These are phyloP conservation scores for Cronartium quercuum DNA, from an alignment of 1,284 basidiomycete genomes.

Conservation along the genomic window DNA sequence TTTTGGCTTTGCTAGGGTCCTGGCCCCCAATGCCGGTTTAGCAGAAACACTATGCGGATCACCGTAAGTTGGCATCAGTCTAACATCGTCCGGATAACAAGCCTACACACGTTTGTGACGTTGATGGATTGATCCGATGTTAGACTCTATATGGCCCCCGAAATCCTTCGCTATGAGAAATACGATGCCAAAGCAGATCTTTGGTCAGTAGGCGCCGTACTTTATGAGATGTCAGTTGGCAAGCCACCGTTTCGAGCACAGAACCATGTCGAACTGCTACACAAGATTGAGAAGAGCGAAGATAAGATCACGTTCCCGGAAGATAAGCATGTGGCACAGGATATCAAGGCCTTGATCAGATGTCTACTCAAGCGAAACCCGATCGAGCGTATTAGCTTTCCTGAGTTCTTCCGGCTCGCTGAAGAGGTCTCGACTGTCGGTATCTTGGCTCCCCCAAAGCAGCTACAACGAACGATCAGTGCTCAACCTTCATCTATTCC, in stretches of 20 bases:
- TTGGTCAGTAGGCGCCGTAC: conserved; percentile 94
- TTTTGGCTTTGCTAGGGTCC: conserved; percentile 90
- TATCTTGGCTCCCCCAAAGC: neutral
- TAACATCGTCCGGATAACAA: conserved; percentile 2
- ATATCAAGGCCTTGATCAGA: conserved; percentile 84
- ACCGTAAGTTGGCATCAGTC: conserved; percentile 59
- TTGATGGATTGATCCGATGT: neutral
- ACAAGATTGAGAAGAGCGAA: conserved; percentile 78
- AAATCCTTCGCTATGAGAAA: conserved; percentile 93
- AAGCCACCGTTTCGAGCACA: conserved; percentile 88
- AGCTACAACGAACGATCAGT: neutral
- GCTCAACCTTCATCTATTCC: conserved; percentile 4
- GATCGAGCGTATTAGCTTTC: conserved; percentile 76
- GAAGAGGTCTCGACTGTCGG: conserved; percentile 41
- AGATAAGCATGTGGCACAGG: conserved; percentile 65
- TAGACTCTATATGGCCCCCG: conserved; percentile 96
- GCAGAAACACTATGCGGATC: conserved; percentile 97
- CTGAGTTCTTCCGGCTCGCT: conserved; percentile 75
- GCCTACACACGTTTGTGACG: neutral
- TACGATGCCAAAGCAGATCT: conserved; percentile 97
- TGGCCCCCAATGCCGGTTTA: conserved; percentile 77
- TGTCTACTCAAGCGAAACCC: conserved; percentile 75
- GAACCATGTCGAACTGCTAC: conserved; percentile 91
- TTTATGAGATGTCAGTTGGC: conserved; percentile 92
- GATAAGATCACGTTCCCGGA: conserved; percentile 81